Percentiles rank a stretch among this genome's conserved stretches.
Evolutionary conservation across 345 rosid species (phyloP).

Genomic region (Eutrema japonicum): DNA sequence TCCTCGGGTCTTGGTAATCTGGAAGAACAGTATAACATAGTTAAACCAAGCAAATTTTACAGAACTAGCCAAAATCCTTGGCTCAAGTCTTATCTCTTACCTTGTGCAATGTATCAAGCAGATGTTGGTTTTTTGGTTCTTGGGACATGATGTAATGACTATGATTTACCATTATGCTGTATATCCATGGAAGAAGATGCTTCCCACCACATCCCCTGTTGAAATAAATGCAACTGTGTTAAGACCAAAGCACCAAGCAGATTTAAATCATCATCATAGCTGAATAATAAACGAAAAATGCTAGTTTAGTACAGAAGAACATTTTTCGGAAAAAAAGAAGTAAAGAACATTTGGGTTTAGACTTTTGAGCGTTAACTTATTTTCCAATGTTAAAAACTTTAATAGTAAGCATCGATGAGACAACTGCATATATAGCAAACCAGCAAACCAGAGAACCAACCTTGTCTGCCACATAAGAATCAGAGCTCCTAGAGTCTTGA

Average conservation of each 20-base stretch:
- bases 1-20: constrained; percentile 69
- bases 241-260: neutral
- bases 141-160: constrained; percentile 58
- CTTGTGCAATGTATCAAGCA: constrained; percentile 65
- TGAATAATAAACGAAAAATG: neutral
- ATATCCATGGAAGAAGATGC: constrained; percentile 77
- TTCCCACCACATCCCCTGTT: constrained; percentile 65
- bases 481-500: constrained; percentile 67
- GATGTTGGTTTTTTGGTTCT: constrained; percentile 51
- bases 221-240: constrained; percentile 8
- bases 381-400: neutral
- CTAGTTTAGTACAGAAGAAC: neutral
- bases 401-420: constrained; percentile 15
- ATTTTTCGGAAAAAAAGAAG: neutral
- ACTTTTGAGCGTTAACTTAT: neutral
- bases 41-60: constrained; percentile 8
- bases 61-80: constrained; percentile 21
- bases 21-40: constrained; percentile 35
- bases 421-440: neutral
- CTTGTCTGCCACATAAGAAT: constrained; percentile 81
- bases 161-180: constrained; percentile 72
- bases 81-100: constrained; percentile 45
- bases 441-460: constrained; percentile 48
- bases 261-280: neutral
- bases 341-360: constrained; percentile 1